A percentile compares a stretch with the other conserved stretches of the same genome.
Conservation (phyloP, 257 asterid genomes). For the Przewalskia tangutica region DNA sequence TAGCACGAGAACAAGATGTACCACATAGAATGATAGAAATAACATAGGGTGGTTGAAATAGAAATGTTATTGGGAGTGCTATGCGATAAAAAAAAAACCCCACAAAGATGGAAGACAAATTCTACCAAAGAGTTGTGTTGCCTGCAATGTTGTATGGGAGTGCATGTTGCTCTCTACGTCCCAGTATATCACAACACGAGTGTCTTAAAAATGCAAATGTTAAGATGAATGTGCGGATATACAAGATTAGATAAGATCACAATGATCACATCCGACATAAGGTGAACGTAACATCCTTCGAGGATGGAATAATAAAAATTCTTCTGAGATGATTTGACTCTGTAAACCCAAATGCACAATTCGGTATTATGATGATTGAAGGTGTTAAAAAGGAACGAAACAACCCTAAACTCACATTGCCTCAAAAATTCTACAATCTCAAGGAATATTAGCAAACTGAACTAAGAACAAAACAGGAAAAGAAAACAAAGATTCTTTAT, state of each 20-base stretch:
- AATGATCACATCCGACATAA: neutral
- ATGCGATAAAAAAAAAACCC: neutral
- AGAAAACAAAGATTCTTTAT: neutral
- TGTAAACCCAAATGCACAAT: neutral
- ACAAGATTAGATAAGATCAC: neutral
- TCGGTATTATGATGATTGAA: neutral
- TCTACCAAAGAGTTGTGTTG: neutral
- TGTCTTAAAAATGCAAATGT: neutral
- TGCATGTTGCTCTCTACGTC: neutral
- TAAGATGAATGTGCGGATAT: neutral
- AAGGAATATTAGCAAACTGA: neutral
- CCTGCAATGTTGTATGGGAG: neutral
- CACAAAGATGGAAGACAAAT: neutral
- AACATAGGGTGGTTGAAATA: neutral
- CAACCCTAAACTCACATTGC: neutral
- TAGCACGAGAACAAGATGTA: neutral
- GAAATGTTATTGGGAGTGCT: neutral
- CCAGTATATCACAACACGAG: neutral
- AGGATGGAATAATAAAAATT: neutral
- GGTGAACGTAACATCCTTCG: neutral
- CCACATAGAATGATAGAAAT: neutral
- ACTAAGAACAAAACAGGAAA: neutral
- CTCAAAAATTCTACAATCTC: neutral
- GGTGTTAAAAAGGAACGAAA: neutral
- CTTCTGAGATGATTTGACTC: neutral